Conservation (phyloP, 208 protist genomes). For the Leishmania major region DNA sequence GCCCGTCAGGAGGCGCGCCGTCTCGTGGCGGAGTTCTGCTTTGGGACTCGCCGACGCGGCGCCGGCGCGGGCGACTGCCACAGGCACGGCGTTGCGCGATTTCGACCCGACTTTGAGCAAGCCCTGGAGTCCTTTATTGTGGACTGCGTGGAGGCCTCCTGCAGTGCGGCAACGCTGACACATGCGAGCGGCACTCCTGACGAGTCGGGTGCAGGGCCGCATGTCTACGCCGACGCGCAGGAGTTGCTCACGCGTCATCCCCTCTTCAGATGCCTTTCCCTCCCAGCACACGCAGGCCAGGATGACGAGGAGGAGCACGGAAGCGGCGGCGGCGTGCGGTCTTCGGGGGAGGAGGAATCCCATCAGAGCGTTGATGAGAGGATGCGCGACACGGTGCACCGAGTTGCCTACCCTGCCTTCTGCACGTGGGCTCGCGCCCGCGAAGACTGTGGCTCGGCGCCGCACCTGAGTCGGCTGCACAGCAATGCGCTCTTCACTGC, state of each 20-base stretch:
- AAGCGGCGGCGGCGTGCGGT: not conserved
- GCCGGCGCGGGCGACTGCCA: not conserved
- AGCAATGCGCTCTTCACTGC: constrained; percentile 67
- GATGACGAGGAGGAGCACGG: not conserved
- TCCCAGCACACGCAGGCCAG: not conserved
- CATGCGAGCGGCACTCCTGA: not conserved
- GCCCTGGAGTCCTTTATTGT: constrained; percentile 38
- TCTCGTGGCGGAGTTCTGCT: constrained; percentile 28
- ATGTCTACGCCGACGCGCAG: constrained; percentile 24
- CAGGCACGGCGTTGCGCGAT: constrained; percentile 2
- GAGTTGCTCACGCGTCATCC: constrained; percentile 32
- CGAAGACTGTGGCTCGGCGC: constrained; percentile 43
- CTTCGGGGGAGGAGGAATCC: not conserved
- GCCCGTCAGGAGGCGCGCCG: constrained; percentile 21
- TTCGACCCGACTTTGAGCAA: constrained; percentile 26
- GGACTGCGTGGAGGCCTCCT: constrained; percentile 42
- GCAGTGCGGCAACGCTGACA: not conserved
- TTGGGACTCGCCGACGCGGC: constrained; percentile 10
- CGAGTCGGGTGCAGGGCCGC: not conserved
- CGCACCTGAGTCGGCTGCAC: constrained; percentile 50
- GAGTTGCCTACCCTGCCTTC: constrained; percentile 61
- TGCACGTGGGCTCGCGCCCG: constrained; percentile 25
- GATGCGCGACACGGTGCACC: constrained; percentile 57
- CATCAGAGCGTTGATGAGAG: constrained; percentile 12
- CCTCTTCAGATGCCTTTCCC: constrained; percentile 15